Conservation (phyloP, 768 basidiomycete species). For the Hericium rajendrae region DNA sequence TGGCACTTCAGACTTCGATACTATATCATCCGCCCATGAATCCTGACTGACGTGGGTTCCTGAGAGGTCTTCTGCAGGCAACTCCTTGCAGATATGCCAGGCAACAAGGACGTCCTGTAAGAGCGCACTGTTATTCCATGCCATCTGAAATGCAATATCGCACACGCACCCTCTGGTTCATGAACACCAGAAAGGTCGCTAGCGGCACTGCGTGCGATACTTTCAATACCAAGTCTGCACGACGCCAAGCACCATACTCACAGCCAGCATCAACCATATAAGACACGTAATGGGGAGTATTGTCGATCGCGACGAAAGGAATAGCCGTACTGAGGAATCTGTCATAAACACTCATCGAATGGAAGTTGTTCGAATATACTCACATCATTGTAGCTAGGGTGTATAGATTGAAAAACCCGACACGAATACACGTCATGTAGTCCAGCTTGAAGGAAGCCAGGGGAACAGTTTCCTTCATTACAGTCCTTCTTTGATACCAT, state of each 20-base stretch:
- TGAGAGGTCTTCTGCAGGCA: neutral
- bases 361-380: neutral
- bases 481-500: slow-evolving; percentile 30
- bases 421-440: slow-evolving; percentile 27
- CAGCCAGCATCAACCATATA: slow-evolving; percentile 43
- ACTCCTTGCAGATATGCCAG: slow-evolving; percentile 9
- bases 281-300: slow-evolving; percentile 19
- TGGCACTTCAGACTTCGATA: no score
- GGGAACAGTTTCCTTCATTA: slow-evolving; percentile 31
- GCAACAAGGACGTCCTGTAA: slow-evolving; percentile 30
- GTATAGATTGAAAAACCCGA: slow-evolving; percentile 13
- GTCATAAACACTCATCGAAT: neutral
- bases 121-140: neutral
- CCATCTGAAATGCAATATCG: neutral
- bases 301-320: neutral
- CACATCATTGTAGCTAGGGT: slow-evolving; percentile 6
- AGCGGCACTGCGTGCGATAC: slow-evolving; percentile 33
- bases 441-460: slow-evolving; percentile 29
- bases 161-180: slow-evolving; percentile 33
- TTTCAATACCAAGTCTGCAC: slow-evolving; percentile 1
- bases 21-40: no score
- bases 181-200: slow-evolving; percentile 38
- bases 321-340: neutral
- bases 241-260: slow-evolving; percentile 19
- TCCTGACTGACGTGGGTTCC: no score